Conservation (phyloP, 768 basidiomycete species). For the Infundibulicybe gibba region DNA sequence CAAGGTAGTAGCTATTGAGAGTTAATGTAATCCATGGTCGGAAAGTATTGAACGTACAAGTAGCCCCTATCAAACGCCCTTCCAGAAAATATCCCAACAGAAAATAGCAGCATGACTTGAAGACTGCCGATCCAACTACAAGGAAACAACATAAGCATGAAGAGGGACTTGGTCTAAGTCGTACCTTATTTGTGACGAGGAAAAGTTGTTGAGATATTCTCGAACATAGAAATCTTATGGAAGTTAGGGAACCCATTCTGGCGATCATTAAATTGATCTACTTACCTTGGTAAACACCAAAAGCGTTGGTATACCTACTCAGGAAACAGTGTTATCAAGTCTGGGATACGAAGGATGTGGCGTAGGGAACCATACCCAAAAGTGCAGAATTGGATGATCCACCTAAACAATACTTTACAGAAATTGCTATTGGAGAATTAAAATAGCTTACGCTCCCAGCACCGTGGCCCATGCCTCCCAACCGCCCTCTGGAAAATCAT, state of each 20-base stretch:
- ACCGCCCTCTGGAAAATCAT: constrained; percentile 18
- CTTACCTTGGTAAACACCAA: no score
- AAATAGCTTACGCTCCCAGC: constrained; percentile 16
- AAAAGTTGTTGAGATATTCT: constrained; percentile 15
- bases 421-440: no score
- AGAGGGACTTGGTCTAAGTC: neutral
- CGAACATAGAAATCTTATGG: constrained; percentile 20
- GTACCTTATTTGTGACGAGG: constrained; percentile 17
- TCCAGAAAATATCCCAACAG: constrained; percentile 18
- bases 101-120: constrained; percentile 18
- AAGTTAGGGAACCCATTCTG: no score
- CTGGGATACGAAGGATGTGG: no score
- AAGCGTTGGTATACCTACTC: no score
- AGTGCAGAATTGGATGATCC: constrained; percentile 19
- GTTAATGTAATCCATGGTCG: neutral
- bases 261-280: no score
- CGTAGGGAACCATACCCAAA: constrained; percentile 11
- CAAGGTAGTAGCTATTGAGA: constrained; percentile 10
- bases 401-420: constrained; percentile 6
- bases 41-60: constrained; percentile 13
- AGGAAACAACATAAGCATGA: constrained; percentile 1
- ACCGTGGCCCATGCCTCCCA: constrained; percentile 17
- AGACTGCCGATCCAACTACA: constrained; percentile 24
- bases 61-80: constrained; percentile 23
- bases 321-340: neutral